phyloP scores from a whole-genome alignment of 306 rosid species.

The Vachellia pachyceras region DNA sequence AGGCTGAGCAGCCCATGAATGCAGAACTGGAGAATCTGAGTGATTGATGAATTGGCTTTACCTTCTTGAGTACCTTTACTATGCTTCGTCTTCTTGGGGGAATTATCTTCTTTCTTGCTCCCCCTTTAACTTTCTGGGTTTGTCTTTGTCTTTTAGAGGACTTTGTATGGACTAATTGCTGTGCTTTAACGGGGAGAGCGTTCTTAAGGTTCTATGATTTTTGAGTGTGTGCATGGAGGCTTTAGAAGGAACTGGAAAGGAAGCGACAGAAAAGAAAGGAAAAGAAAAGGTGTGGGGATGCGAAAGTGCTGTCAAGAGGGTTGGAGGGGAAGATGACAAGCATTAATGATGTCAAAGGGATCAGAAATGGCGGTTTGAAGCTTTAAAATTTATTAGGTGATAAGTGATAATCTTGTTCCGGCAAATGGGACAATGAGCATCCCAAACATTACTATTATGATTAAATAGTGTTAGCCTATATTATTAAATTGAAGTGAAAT shows the following conservation, averaged over 20 bases:
- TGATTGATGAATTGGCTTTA: neutral
- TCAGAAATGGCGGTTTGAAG: slow-evolving; percentile 3
- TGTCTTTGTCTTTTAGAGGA: slow-evolving; percentile 8
- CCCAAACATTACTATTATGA: neutral
- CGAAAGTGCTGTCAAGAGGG: slow-evolving; percentile 36
- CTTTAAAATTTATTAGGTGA: neutral
- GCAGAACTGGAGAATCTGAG: neutral
- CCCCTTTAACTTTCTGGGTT: neutral
- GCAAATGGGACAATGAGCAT: neutral
- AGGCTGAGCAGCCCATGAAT: slow-evolving; percentile 69
- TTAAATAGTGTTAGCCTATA: neutral
- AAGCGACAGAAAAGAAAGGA: neutral
- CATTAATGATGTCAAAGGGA: neutral
- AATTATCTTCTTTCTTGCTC: neutral
- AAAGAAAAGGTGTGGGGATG: slow-evolving; percentile 27
- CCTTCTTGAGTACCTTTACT: neutral
- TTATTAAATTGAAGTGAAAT: too few species aligned
- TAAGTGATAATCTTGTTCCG: neutral
- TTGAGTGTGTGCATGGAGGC: neutral
- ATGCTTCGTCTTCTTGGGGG: neutral
- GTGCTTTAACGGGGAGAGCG: neutral
- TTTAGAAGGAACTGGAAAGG: slow-evolving; percentile 13
- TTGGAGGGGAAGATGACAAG: neutral
- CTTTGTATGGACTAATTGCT: neutral
- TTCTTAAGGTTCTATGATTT: slow-evolving; percentile 2